Conservation (phyloP, 1,284 basidiomycete genomes). For the Ceratobasidium sp. region DNA sequence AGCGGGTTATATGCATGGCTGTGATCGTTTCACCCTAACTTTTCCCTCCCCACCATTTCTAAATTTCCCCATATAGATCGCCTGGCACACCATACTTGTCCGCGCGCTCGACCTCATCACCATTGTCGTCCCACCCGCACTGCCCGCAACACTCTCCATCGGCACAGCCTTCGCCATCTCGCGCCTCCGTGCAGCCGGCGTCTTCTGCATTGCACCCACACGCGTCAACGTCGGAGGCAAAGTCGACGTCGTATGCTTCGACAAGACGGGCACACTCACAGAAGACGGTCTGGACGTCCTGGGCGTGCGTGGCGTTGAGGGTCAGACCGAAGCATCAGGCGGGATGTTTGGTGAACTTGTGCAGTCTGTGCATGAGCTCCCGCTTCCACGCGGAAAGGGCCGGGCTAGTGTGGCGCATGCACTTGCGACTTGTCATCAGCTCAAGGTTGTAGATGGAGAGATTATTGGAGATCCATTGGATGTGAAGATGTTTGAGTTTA, state of each 20-base stretch:
- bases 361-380: slow-evolving; percentile 87
- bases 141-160: slow-evolving; percentile 97
- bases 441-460: slow-evolving; percentile 91
- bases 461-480: slow-evolving; percentile 96
- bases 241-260: slow-evolving; percentile 98
- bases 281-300: slow-evolving; percentile 98
- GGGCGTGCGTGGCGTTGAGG: slow-evolving; percentile 84
- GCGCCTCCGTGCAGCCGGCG: slow-evolving; percentile 86
- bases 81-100: slow-evolving; percentile 90
- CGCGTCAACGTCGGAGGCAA: slow-evolving; percentile 97
- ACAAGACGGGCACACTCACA: slow-evolving; percentile 98
- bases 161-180: slow-evolving; percentile 96
- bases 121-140: slow-evolving; percentile 95
- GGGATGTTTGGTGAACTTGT: slow-evolving; percentile 92
- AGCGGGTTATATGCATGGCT: slow-evolving; percentile 50
- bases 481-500: slow-evolving; percentile 98
- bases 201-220: slow-evolving; percentile 98
- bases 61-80: slow-evolving; percentile 63
- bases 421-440: slow-evolving; percentile 94
- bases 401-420: slow-evolving; percentile 92
- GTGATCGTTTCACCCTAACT: neutral
- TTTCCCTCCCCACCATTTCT: neutral
- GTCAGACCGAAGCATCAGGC: slow-evolving; percentile 53
- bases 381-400: slow-evolving; percentile 67
- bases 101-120: slow-evolving; percentile 98